A percentile compares a stretch with the other conserved stretches of the same genome.
Evolutionary conservation across 2,329 filamentous ascomycete genomes (phyloP).

Genomic region (Colletotrichum abscissum): DNA sequence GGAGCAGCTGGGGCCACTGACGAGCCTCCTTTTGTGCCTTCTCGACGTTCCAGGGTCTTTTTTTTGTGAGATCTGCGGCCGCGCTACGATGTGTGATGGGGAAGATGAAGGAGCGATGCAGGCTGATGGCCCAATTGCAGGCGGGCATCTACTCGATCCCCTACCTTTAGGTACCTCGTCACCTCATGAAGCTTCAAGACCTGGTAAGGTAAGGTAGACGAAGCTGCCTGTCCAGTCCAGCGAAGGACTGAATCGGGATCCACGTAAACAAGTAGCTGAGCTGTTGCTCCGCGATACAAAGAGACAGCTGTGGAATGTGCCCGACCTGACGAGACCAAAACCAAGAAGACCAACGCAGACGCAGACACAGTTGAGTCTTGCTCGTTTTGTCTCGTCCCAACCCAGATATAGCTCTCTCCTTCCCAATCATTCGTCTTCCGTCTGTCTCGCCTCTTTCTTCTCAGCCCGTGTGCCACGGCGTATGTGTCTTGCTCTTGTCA

Average conservation of each 20-base stretch:
- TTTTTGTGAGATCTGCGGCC: conserved; percentile 17
- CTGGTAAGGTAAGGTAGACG: background rate
- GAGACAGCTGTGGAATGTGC: background rate
- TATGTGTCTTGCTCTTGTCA: conserved; percentile 23
- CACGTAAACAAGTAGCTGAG: conserved; percentile 27
- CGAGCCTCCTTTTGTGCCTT: background rate
- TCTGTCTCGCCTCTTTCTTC: conserved; percentile 1
- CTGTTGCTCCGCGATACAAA: conserved; percentile 30
- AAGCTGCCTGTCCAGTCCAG: conserved; percentile 13
- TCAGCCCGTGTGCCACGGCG: background rate
- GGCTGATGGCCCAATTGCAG: background rate
- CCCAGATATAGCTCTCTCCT: background rate
- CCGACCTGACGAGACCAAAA: background rate
- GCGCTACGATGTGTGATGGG: conserved; percentile 5
- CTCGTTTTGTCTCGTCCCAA: background rate
- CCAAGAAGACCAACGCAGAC: background rate
- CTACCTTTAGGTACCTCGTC: background rate
- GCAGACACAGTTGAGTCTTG: background rate
- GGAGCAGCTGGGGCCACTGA: conserved; percentile 11
- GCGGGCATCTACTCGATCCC: background rate
- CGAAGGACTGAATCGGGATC: conserved; percentile 9
- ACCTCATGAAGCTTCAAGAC: background rate
- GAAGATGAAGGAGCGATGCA: conserved; percentile 11
- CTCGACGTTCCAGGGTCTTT: background rate
- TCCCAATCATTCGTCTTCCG: background rate